A percentile compares a stretch with the other conserved stretches of the same genome.
Evolutionary conservation across 306 rosid species (phyloP).

Genomic region (Sesbania bispinosa): DNA sequence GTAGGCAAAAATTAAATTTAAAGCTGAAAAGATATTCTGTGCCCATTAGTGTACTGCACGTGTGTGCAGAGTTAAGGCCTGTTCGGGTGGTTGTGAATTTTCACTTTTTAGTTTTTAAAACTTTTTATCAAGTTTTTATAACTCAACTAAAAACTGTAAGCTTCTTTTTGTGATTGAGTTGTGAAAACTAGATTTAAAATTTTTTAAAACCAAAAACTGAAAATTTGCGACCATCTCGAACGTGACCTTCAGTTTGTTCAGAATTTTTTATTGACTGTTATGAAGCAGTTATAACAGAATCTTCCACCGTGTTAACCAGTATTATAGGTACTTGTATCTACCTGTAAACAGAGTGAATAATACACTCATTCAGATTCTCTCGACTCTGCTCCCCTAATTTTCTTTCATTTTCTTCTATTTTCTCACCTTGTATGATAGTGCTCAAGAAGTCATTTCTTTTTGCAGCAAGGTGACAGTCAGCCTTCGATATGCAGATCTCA

Average conservation of each 20-base stretch:
- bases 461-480: conserved; percentile 87
- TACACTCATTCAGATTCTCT: neutral
- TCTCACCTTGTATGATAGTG: neutral
- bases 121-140: too few relatives aligned
- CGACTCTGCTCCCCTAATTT: neutral
- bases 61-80: too few relatives aligned
- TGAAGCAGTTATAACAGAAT: neutral
- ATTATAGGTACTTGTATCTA: neutral
- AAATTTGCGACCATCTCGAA: too few relatives aligned
- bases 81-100: too few relatives aligned
- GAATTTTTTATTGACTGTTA: neutral
- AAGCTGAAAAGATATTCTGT: neutral
- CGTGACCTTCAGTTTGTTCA: neutral
- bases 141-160: too few relatives aligned
- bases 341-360: neutral
- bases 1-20: neutral
- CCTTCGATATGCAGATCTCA: conserved; percentile 77
- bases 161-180: too few relatives aligned
- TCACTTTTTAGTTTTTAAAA: too few relatives aligned
- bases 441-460: conserved; percentile 37
- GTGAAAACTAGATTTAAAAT: too few relatives aligned
- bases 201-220: too few relatives aligned
- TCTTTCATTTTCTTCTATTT: neutral
- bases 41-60: neutral
- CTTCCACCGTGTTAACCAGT: neutral